phyloP scores from a whole-genome alignment of 2,329 filamentous ascomycete genomes.

The Monosporascus sp. region DNA sequence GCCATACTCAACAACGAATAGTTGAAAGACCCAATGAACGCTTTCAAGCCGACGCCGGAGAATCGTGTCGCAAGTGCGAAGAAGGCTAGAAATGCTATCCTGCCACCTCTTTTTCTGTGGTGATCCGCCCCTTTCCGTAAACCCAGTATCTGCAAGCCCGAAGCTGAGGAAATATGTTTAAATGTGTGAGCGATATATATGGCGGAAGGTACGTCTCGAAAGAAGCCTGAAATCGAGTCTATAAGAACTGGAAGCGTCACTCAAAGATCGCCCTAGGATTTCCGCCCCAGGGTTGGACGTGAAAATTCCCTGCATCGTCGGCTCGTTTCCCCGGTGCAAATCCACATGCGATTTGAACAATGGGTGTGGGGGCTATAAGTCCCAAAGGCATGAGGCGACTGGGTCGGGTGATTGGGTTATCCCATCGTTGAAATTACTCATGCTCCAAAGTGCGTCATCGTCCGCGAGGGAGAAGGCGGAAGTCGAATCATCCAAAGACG shows the following conservation, averaged over 20 bases:
- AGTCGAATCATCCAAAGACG: constrained; percentile 32
- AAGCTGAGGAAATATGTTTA: not conserved
- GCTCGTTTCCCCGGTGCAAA: not conserved
- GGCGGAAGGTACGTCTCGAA: not conserved
- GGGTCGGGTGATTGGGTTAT: constrained; percentile 30
- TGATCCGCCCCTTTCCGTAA: not conserved
- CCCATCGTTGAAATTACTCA: constrained; percentile 32
- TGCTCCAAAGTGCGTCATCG: constrained; percentile 33
- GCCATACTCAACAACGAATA: not conserved
- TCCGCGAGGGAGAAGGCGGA: constrained; percentile 46
- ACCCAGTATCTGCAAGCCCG: not conserved
- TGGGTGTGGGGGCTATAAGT: constrained; percentile 1
- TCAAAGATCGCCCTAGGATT: not conserved
- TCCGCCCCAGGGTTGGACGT: not conserved
- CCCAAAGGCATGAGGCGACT: constrained; percentile 27
- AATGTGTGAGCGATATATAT: not conserved
- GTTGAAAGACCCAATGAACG: not conserved
- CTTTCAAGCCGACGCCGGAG: not conserved
- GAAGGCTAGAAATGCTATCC: not conserved
- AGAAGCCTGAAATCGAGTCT: too few species aligned
- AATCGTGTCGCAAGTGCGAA: not conserved
- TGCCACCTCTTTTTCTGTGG: not conserved
- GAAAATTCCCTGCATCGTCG: not conserved
- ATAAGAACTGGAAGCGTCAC: too few species aligned
- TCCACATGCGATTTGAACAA: not conserved